Evolutionary conservation across 805 yeast genomes (phyloP), one percentile per base, ranked within the genome.

Genomic region (Jamesozyma gamospora): DNA sequence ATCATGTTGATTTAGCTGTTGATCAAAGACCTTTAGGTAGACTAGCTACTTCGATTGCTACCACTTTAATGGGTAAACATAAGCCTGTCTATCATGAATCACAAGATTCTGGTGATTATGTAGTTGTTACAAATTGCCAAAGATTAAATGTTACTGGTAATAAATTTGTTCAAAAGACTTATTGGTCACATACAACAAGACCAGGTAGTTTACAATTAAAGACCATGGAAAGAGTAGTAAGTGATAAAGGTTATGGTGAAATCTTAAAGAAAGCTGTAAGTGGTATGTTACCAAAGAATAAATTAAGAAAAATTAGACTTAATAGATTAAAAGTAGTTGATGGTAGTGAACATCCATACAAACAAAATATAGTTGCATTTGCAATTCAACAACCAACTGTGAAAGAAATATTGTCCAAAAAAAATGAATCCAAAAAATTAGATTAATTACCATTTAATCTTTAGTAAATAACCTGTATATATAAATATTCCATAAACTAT

Each of bases 241-340:
- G 67, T 35, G 79, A 87, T 58, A 77, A 80, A 52, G 98, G 99
- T 7, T 83, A 77, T 50, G 79, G 85, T n/a, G 97, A 92, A 62
- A 66, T 88, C 11, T 66, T 92, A 52, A 74, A 65, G 52, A 76
- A 82, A 51, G 97, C 99, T 2, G 98, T 92, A 5, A 79, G 85
- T 46, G 94, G 94, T 41, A 92, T 92, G 99, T 70, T 92, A 41
- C 98, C 98, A 32, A 88, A 85, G 66, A 90, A 92, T 62, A 78
- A 79, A 53, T 73, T 81, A 47, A 76, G 97, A 61, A 74, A 79
- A 52, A 65, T 69, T 12, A 77, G 98, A 60, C 62, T 92, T 54
- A 90, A 77, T 21, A 75, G 99, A 57, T 70, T 92, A 45, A 87
- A 85, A 63, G 77, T 85, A 0, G 83, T 74, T 59, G 97, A 94